These are phyloP conservation scores for Musa schizocarpa DNA, from an alignment of 176 grass and related monocot species.

Conservation along the genomic window DNA sequence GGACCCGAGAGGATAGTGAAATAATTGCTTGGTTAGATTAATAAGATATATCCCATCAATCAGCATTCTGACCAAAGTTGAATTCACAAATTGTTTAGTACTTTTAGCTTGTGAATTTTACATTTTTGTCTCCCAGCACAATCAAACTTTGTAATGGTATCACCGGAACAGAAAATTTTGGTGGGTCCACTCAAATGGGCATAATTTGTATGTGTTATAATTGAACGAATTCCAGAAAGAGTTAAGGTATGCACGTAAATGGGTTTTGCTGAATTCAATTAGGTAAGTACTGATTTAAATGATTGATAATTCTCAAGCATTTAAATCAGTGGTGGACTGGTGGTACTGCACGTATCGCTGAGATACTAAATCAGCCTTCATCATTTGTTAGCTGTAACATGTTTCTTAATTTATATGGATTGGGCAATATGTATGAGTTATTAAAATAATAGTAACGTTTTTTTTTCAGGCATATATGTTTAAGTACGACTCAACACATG, in stretches of 20 bases:
- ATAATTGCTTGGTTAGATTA: neutral
- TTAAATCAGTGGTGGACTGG: neutral
- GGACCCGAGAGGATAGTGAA: neutral
- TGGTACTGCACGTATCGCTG: neutral
- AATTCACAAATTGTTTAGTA: no score
- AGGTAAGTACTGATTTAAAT: neutral
- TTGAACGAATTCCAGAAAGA: neutral
- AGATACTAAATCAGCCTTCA: neutral
- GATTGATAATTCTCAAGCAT: neutral
- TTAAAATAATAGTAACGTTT: neutral
- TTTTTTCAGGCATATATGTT: conserved; percentile 75
- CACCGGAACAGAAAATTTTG: neutral
- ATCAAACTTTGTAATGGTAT: neutral
- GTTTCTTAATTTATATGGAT: neutral
- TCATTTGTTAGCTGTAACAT: neutral
- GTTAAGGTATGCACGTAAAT: neutral
- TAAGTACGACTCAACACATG: conserved; percentile 81
- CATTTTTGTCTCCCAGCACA: neutral
- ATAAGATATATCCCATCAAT: no score
- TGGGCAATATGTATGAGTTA: neutral
- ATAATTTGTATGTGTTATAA: neutral
- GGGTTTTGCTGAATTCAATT: neutral
- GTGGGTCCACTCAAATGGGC: neutral
- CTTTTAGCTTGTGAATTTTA: no score
- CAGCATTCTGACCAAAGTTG: no score